Base-by-base conservation (phyloP, 164 flowering plant genomes). In the Pachysandra terminalis region DNA sequence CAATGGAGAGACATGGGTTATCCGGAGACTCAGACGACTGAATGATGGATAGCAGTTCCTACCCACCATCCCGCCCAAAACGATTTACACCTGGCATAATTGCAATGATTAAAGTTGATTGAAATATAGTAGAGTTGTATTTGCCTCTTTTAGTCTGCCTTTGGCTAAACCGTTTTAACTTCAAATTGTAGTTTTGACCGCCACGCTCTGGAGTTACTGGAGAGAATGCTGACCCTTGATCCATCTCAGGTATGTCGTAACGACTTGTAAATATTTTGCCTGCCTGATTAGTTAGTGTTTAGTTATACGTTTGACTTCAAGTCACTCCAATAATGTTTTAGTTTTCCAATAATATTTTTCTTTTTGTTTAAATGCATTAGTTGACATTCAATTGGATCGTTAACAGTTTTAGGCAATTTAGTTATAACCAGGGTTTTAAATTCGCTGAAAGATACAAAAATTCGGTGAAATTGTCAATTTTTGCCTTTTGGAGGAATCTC, bases 211-310 rank as follows among this genome's bases (percentile, higher is more conserved):
- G 97, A 91, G 63, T 77, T 91, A 61, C 78, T 91, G 73, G 97
- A 91, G 65, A 85, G 58, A 74, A 90, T 91, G 97, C 81, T 91
- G 64, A 85, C 84, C 48, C 96, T 91, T 65, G 96, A 91, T 81
- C 97, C 97, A 51, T 75, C 87, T 66, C 86, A 91, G 96, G 96
- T 91, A 77, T 66, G 8, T 21, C 5, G 4, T 9, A 27, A 26
- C 4, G 19, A 21, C 59, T 8, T 32, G 10, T 59, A 9, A 26
- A 25, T 26, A 23, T 25, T 37, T 3, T 35, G 0, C 27, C 14
- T 14, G 37, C 14, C 51, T 45, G 15, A 45, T 45, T 10, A 45
- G 51, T 45, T 45, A 45, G 10, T 15, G 9, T 12, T 45, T 45
- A 45, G 10, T 10, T 45, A 45, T 45, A 1, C 2, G 51, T 45